Base-by-base conservation (phyloP, 768 basidiomycete genomes). In the Termitomyces sp. region DNA sequence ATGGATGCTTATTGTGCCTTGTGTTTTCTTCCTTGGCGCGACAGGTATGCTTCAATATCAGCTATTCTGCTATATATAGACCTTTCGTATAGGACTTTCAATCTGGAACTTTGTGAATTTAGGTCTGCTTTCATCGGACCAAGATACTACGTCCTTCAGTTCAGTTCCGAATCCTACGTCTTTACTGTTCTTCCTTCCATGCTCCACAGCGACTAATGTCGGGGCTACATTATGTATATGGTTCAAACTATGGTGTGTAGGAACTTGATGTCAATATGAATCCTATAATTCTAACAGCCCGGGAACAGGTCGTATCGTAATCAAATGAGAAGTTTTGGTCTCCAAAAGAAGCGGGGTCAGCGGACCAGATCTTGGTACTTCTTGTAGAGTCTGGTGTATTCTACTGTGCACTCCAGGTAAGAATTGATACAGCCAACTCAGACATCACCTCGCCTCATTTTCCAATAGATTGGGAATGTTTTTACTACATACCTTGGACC, bases 351-450 rank as follows among this genome's bases (percentile, higher is more conserved):
- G 9, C 37, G 39, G 28, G 37, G 12, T 28, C 18, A n/a, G 37
- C 26, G 3, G 51, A 51, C 18, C 51, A n/a, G 37, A 28, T 51
- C 16, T 39, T 39, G 26, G 36, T 51, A 5, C n/a, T 51, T 13
- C 51, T 51, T 51, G 51, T 51, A 2, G 51, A 51, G 51, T 51
- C 51, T n/a, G n/a, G n/a, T n/a, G n/a, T n/a, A n/a, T n/a, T n/a
- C n/a, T n/a, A n/a, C n/a, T n/a, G n/a, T n/a, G 24, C 4, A 39
- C 36, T 51, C 15, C 51, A 51, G 37, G 51, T 51, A 28, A 13
- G 24, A 24, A 6, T 5, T 12, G 2, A 8, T 20, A 1, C 3
- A 22, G 2, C 1, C 1, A 37, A 5, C 15, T 37, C 8, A 51
- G 16, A 13, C 10, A n/a, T 13, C 12, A 12, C 51, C 12, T 28